Conservation (phyloP, 768 basidiomycete species). For the Rhizopogon rudus region DNA sequence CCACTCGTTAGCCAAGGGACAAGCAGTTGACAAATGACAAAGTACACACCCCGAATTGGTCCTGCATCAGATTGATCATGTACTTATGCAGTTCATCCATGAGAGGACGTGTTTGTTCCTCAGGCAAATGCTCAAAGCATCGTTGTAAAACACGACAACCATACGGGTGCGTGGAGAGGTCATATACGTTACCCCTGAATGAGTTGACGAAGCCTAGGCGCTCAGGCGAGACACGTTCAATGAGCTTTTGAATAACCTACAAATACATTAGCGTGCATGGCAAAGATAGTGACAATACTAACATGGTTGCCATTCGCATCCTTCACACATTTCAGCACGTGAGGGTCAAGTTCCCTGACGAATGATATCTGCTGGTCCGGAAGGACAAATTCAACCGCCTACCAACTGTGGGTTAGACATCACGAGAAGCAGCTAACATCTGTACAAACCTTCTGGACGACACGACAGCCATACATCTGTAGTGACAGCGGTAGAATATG, state of each 20-base stretch:
- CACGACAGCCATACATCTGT: slow-evolving; percentile 96
- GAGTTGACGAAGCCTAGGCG: slow-evolving; percentile 68
- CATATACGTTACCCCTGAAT: slow-evolving; percentile 75
- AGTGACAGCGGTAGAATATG: slow-evolving; percentile 72
- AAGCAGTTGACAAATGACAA: background rate
- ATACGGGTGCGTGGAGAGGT: slow-evolving; percentile 83
- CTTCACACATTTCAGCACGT: slow-evolving; percentile 81
- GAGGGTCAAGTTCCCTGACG: slow-evolving; percentile 73
- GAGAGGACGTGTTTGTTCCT: slow-evolving; percentile 60
- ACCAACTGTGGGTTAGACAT: slow-evolving; percentile 6
- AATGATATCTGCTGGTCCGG: slow-evolving; percentile 75
- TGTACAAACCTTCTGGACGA: slow-evolving; percentile 77
- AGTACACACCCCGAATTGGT: slow-evolving; percentile 79
- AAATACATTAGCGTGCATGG: slow-evolving; percentile 3
- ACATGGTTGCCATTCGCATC: slow-evolving; percentile 96
- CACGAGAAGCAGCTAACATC: background rate
- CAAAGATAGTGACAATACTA: slow-evolving; percentile 19
- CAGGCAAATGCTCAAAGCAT: slow-evolving; percentile 81
- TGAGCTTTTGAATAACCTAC: slow-evolving; percentile 84
- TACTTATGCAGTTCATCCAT: slow-evolving; percentile 80
- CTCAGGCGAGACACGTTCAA: slow-evolving; percentile 75
- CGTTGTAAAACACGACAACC: slow-evolving; percentile 95
- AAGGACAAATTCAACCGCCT: slow-evolving; percentile 82
- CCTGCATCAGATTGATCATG: slow-evolving; percentile 72
- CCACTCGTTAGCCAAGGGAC: slow-evolving; percentile 4